Evolutionary conservation across 2,329 filamentous ascomycete species (phyloP), one percentile per base, ranked within the genome.

Genomic region (Volutella citrinella): DNA sequence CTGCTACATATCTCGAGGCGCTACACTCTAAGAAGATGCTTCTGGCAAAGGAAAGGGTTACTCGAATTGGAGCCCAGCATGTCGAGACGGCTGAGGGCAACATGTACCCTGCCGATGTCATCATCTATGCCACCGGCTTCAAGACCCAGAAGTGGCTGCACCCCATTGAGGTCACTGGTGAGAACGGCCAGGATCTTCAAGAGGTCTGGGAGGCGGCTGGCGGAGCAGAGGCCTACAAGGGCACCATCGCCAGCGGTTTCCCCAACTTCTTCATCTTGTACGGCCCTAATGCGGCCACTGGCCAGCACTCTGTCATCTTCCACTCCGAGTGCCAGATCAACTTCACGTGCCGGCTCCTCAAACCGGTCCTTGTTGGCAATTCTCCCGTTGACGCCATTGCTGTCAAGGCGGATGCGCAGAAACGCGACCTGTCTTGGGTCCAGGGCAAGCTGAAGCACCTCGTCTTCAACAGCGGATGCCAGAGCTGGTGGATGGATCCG

Each of bases 281-380:
- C 15, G 34, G 34, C 6, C 29, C 29, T 4, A 36, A 36, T 7
- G 34, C 24, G 5, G 34, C 28, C 5, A 36, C 34, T 10, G 29
- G 34, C n/a, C 34, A 36, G 19, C 34, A 36, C 15, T 36, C 34
- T 7, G 34, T 36, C 16, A 36, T 36, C n/a, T 32, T 36, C 14
- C 29, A 36, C 15, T 36, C 34, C 10, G 34, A 36, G 11, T 36
- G 34, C 14, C 29, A 36, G 34, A 36, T 36, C 10, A 36, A 36
- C 24, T 32, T 32, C 25, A 27, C 34, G 5, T 36, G 29, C 10
- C 34, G 34, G 7, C 34, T 36, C 2, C 19, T 36, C 13, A 20
- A 21, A 13, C 34, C 34, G 5, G 34, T 36, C 10, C 17, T 36
- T 9, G 20, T 11, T 7, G 18, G 34, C 1, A 30, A 18, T 5